phyloP scores from a whole-genome alignment of 192 early-diverging fungal genomes.

The Podila clonocystis region DNA sequence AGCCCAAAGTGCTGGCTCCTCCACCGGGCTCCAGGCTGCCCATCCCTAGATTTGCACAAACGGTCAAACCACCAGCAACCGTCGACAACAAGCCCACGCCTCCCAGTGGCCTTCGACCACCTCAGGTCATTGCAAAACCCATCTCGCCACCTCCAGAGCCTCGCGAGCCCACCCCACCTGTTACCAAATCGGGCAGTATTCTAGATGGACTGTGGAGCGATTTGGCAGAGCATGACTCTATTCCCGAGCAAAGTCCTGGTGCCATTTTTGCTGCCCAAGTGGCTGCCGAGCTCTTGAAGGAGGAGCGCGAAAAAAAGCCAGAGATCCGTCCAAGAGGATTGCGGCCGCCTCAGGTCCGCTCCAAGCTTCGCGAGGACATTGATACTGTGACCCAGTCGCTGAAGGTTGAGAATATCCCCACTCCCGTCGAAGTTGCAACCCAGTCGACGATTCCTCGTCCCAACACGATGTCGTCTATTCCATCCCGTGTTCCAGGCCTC shows the following conservation, averaged over 20 bases:
- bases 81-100: background rate
- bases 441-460: background rate
- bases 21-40: conserved; percentile 38
- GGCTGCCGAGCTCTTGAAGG: conserved; percentile 31
- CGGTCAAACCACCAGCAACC: background rate
- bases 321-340: conserved; percentile 13
- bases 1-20: conserved; percentile 34
- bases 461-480: background rate
- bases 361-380: background rate
- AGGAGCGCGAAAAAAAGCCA: conserved; percentile 17
- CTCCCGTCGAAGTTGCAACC: background rate
- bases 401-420: conserved; percentile 17
- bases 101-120: conserved; percentile 16
- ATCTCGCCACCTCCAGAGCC: background rate
- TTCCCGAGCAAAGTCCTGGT: conserved; percentile 34
- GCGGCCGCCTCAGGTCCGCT: background rate
- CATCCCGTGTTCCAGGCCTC: background rate
- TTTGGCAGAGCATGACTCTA: conserved; percentile 21
- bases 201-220: conserved; percentile 31
- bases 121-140: conserved; percentile 22
- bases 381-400: conserved; percentile 12
- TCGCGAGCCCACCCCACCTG: background rate
- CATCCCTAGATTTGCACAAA: conserved; percentile 16
- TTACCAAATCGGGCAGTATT: conserved; percentile 17
- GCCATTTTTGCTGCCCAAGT: conserved; percentile 34